Conservation (phyloP, 1,284 basidiomycete species). For the Ganoderma multipileum region DNA sequence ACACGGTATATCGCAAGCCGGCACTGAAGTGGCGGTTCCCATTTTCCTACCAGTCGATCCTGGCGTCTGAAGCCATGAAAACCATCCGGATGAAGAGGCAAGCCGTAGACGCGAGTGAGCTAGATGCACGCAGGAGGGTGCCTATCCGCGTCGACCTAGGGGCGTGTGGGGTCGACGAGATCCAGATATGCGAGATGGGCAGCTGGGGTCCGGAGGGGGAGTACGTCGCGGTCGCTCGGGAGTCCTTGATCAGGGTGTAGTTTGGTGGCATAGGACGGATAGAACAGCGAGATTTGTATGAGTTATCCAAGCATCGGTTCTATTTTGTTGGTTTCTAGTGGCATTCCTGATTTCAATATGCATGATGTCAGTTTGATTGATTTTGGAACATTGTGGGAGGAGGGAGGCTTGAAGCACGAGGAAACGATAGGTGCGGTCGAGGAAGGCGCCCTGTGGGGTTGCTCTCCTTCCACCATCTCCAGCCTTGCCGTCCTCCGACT, state of each 20-base stretch:
- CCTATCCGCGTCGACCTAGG: conserved; percentile 51
- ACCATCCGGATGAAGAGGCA: conserved; percentile 19
- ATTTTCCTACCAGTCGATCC: conserved; percentile 57
- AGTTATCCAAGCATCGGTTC: neutral
- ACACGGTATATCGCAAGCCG: conserved; percentile 60
- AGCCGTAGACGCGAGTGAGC: neutral
- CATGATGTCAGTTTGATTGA: neutral
- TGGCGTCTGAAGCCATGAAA: conserved; percentile 42
- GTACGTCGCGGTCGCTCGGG: conserved; percentile 49
- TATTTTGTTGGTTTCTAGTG: no score
- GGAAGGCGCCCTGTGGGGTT: neutral
- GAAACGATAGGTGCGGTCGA: neutral
- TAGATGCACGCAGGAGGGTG: conserved; percentile 6
- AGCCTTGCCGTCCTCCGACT: neutral
- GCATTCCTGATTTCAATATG: neutral
- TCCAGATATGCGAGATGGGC: conserved; percentile 69
- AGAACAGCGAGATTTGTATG: neutral
- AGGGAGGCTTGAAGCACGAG: neutral
- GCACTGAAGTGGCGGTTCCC: conserved; percentile 42
- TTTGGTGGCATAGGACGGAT: neutral
- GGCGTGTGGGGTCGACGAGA: conserved; percentile 51
- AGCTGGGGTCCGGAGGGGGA: conserved; percentile 60
- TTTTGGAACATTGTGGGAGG: neutral
- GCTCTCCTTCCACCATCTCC: neutral
- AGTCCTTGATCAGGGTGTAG: conserved; percentile 1